A percentile compares a stretch with the other conserved stretches of the same genome.
Evolutionary conservation across 1,139 yeast genomes (phyloP).

Genomic region (Suhomyces chickasaworum): DNA sequence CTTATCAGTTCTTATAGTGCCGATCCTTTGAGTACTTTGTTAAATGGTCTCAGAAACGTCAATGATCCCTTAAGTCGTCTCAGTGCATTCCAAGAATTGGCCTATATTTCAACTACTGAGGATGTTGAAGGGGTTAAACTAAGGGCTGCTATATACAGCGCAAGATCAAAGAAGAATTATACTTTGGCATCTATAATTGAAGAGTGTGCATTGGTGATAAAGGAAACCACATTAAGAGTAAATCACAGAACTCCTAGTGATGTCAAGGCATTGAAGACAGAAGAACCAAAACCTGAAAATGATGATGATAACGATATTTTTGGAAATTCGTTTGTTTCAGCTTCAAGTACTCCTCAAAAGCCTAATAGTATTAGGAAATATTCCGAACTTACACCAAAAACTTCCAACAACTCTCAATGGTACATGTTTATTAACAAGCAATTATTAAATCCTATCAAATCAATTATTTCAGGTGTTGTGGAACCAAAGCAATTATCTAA

Average conservation of each 20-base stretch:
- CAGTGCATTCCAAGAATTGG: slow-evolving; percentile 76
- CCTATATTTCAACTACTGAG: slow-evolving; percentile 55
- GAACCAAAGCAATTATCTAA: slow-evolving; percentile 3
- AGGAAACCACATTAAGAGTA: slow-evolving; percentile 46
- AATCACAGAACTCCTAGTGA: slow-evolving; percentile 38
- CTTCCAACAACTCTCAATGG: slow-evolving; percentile 8
- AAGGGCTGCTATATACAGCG: slow-evolving; percentile 56
- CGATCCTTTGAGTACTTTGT: slow-evolving; percentile 72
- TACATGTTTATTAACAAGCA: slow-evolving; percentile 17
- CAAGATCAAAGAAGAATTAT: slow-evolving; percentile 46
- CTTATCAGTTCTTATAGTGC: slow-evolving; percentile 68
- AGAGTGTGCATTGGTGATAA: slow-evolving; percentile 60
- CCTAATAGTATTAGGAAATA: slow-evolving; percentile 6
- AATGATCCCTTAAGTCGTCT: slow-evolving; percentile 52
- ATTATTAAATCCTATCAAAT: slow-evolving; percentile 18
- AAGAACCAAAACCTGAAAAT: slow-evolving; percentile 14
- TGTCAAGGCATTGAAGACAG: slow-evolving; percentile 30
- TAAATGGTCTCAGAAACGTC: slow-evolving; percentile 65
- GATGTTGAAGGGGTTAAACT: slow-evolving; percentile 46
- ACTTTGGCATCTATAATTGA: slow-evolving; percentile 61
- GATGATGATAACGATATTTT: slow-evolving; percentile 29
- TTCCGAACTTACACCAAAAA: neutral
- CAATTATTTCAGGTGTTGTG: slow-evolving; percentile 11
- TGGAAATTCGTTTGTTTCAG: slow-evolving; percentile 30
- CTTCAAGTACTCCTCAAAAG: slow-evolving; percentile 10